phyloP scores from a whole-genome alignment of 164 flowering plant species.

The Magnolia kwangsiensis region DNA sequence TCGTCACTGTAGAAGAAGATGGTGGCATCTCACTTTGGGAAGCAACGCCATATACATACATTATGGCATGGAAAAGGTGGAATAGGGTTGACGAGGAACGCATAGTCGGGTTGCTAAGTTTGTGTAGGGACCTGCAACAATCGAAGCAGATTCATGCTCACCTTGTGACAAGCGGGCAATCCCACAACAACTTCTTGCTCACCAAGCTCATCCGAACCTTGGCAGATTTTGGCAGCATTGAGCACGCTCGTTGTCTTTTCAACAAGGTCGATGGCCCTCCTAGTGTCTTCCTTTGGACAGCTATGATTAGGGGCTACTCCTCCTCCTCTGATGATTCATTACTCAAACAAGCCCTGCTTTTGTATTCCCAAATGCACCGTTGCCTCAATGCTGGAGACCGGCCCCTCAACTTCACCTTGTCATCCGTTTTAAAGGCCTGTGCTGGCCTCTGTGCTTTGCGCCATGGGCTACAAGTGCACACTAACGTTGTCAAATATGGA shows the following conservation, averaged over 20 bases:
- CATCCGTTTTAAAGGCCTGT: slow-evolving; percentile 21
- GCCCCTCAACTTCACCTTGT: slow-evolving; percentile 16
- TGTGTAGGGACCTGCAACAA: slow-evolving; percentile 7
- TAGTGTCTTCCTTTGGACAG: slow-evolving; percentile 18
- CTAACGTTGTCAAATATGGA: slow-evolving; percentile 17
- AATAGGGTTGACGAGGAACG: slow-evolving; percentile 15
- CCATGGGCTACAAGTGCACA: slow-evolving; percentile 19
- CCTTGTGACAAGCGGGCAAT: slow-evolving; percentile 14
- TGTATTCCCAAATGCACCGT: slow-evolving; percentile 13
- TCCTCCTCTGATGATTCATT: background rate
- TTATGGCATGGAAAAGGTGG: slow-evolving; percentile 8
- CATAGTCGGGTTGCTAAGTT: slow-evolving; percentile 7
- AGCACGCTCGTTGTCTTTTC: slow-evolving; percentile 9
- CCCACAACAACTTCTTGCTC: slow-evolving; percentile 20
- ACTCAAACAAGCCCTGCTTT: slow-evolving; percentile 10
- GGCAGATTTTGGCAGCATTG: slow-evolving; percentile 10
- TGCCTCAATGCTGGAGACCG: background rate
- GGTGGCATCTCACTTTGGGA: slow-evolving; percentile 2
- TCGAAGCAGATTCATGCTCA: slow-evolving; percentile 16
- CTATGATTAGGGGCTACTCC: slow-evolving; percentile 21
- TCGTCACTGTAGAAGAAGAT: background rate
- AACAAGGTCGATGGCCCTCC: slow-evolving; percentile 10
- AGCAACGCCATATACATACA: background rate
- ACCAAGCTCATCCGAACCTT: slow-evolving; percentile 19
- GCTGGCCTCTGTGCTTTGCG: slow-evolving; percentile 1